phyloP scores from a whole-genome alignment of 805 yeast species.

The Zygosaccharomyces gambellarensis region DNA sequence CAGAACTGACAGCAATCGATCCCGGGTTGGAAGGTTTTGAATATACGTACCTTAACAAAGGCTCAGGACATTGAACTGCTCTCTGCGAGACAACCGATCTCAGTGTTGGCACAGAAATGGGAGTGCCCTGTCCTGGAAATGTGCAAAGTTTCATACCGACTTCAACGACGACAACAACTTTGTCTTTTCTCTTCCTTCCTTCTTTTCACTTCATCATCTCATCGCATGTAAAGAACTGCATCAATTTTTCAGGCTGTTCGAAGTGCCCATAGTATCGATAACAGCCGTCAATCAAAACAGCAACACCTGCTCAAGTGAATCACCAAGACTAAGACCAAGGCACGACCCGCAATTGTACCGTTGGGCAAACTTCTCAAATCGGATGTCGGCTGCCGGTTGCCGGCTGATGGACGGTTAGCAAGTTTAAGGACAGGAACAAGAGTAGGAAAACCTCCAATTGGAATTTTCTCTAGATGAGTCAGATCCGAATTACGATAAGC shows the following conservation, averaged over 20 bases:
- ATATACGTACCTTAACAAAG: slow-evolving; percentile 20
- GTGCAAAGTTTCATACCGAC: slow-evolving; percentile 27
- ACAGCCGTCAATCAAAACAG: no score
- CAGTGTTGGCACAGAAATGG: slow-evolving; percentile 25
- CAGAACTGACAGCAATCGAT: slow-evolving; percentile 32
- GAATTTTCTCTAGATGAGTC: no score
- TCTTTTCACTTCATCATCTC: slow-evolving; percentile 7
- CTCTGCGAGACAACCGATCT: slow-evolving; percentile 24
- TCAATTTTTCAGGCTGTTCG: slow-evolving; percentile 1
- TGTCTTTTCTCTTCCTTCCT: background rate
- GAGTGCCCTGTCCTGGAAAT: slow-evolving; percentile 36
- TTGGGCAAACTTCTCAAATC: no score
- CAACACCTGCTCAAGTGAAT: no score
- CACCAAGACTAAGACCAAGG: no score
- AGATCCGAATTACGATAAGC: no score
- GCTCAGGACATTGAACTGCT: slow-evolving; percentile 21
- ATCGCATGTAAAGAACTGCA: slow-evolving; percentile 4
- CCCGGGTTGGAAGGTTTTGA: slow-evolving; percentile 31
- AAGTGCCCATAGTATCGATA: background rate
- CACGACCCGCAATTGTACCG: no score
- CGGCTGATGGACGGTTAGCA: no score
- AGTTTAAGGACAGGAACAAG: no score
- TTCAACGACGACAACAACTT: background rate
- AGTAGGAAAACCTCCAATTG: no score
- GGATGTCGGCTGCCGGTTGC: no score